Percentiles rank a stretch among this genome's conserved stretches.
Evolutionary conservation across 768 basidiomycete species (phyloP).

Genomic region (Xerocomus spinulosus): DNA sequence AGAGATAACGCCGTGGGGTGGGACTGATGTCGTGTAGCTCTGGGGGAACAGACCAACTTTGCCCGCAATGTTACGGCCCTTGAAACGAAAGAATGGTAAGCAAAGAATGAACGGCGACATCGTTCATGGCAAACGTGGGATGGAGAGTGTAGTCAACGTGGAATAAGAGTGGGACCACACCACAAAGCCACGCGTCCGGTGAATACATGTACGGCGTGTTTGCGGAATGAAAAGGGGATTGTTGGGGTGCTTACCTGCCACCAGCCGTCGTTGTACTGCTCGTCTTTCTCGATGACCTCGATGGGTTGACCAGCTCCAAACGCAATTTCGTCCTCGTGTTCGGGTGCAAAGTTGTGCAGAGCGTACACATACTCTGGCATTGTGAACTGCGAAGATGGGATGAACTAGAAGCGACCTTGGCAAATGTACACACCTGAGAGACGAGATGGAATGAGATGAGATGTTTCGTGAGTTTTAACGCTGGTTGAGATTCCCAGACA

Average conservation of each 20-base stretch:
- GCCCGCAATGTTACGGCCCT: conserved; percentile 83
- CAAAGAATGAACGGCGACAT: conserved; percentile 25
- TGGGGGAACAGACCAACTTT: conserved; percentile 89
- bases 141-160: conserved; percentile 4
- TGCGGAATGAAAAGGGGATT: conserved; percentile 7
- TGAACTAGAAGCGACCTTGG: background rate
- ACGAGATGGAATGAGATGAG: background rate
- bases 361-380: conserved; percentile 88
- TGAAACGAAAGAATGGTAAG: conserved; percentile 18
- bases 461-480: conserved; percentile 1
- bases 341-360: conserved; percentile 82
- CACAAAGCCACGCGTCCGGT: conserved; percentile 7
- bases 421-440: background rate
- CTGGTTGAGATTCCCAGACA: conserved; percentile 2
- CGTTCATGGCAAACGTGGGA: conserved; percentile 18
- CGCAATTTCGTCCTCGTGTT: conserved; percentile 89
- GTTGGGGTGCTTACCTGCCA: conserved; percentile 57
- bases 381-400: conserved; percentile 5
- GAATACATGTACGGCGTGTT: conserved; percentile 3
- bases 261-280: conserved; percentile 93
- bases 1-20: conserved; percentile 34
- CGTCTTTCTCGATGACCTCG: conserved; percentile 90
- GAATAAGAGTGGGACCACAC: background rate
- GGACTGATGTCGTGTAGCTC: conserved; percentile 70
- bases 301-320: conserved; percentile 85